Conservation (phyloP, 176 grass and related monocot species). For the Aegilops longissima region DNA sequence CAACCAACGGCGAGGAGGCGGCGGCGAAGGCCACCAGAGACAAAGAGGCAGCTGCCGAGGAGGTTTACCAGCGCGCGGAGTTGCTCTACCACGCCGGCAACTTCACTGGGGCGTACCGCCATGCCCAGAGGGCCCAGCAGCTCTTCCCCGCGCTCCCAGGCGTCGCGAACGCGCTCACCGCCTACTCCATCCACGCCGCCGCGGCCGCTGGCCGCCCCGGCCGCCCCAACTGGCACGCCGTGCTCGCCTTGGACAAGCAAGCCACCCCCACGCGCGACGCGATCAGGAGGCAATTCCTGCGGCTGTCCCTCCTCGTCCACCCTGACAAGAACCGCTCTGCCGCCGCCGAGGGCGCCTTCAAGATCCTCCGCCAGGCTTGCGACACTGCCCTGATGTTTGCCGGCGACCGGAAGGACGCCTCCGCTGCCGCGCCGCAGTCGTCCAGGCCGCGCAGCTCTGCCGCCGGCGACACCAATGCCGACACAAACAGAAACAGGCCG, state of each 20-base stretch:
- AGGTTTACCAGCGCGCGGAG: constrained; percentile 13
- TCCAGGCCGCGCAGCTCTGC: background rate
- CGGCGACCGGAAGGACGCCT: background rate
- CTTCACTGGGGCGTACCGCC: background rate
- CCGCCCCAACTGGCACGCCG: background rate
- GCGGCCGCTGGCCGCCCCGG: background rate
- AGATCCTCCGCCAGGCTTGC: constrained; percentile 25
- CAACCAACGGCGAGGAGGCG: background rate
- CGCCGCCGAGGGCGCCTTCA: constrained; percentile 31
- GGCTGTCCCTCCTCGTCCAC: constrained; percentile 8
- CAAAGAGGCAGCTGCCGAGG: background rate
- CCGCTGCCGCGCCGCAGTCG: background rate
- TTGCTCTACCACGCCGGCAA: constrained; percentile 24
- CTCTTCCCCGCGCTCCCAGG: constrained; percentile 10
- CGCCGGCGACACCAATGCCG: background rate
- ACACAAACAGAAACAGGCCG: no score
- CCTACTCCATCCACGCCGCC: constrained; percentile 24
- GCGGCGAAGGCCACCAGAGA: background rate
- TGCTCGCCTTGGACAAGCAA: background rate
- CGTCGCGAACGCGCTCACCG: constrained; percentile 9
- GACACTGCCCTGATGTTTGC: background rate
- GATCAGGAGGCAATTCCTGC: background rate
- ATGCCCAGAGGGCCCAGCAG: background rate
- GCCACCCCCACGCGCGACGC: background rate
- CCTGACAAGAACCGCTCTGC: constrained; percentile 33